Evolutionary conservation across 768 basidiomycete species (phyloP).

Genomic region (Russula sp.): DNA sequence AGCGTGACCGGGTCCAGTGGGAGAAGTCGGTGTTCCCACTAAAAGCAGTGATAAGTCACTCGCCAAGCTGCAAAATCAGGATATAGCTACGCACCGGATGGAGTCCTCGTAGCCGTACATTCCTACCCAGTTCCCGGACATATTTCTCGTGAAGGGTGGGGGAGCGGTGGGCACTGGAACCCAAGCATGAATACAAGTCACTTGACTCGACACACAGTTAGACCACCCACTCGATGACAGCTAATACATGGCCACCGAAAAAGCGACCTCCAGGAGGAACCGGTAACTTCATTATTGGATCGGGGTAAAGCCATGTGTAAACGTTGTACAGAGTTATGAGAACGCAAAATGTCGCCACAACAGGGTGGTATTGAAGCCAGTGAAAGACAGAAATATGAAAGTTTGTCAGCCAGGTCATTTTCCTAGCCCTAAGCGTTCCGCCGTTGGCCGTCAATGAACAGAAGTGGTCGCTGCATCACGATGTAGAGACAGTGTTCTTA

Average conservation of each 20-base stretch:
- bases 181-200: not conserved
- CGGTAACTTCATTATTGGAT: slow-evolving; percentile 16
- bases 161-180: slow-evolving; percentile 10
- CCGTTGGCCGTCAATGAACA: not conserved
- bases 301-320: slow-evolving; percentile 10
- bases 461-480: not conserved
- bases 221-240: slow-evolving; percentile 7
- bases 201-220: not conserved
- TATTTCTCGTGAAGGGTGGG: slow-evolving; percentile 30
- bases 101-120: slow-evolving; percentile 59
- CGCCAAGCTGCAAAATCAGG: not conserved
- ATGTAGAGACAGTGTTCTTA: not conserved
- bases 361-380: slow-evolving; percentile 14
- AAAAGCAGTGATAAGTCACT: not conserved
- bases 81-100: slow-evolving; percentile 48
- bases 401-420: not conserved
- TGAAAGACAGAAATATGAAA: not conserved
- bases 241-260: slow-evolving; percentile 8
- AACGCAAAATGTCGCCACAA: not conserved
- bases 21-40: slow-evolving; percentile 77
- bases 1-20: slow-evolving; percentile 76
- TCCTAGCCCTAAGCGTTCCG: not conserved
- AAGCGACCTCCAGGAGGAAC: slow-evolving; percentile 6
- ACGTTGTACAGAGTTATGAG: slow-evolving; percentile 5
- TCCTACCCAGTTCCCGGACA: slow-evolving; percentile 56